phyloP scores from a whole-genome alignment of 805 yeast genomes.

The Kluyveromyces dobzhanskii region DNA sequence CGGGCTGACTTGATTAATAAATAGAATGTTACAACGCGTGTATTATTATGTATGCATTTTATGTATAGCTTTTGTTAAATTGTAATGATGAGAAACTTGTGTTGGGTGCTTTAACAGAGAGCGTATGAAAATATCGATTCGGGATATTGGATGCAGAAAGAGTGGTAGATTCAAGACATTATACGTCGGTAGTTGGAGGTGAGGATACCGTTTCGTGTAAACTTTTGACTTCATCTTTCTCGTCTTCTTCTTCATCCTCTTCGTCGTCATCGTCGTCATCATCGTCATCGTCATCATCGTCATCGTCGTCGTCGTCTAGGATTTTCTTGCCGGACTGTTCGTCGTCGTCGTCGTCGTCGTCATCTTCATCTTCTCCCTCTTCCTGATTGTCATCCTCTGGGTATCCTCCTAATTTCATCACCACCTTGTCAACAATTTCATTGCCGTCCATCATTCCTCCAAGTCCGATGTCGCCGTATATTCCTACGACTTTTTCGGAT shows the following conservation, averaged over 20 bases:
- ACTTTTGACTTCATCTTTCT: not conserved
- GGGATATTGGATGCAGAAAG: too few relatives aligned
- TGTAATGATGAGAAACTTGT: too few relatives aligned
- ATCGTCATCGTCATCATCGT: slow-evolving; percentile 33
- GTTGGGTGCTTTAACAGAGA: too few relatives aligned
- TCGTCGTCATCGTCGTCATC: slow-evolving; percentile 36
- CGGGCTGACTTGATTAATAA: too few relatives aligned
- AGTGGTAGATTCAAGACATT: too few relatives aligned
- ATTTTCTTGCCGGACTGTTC: slow-evolving; percentile 37
- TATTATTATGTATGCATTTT: too few relatives aligned
- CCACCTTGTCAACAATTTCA: slow-evolving; percentile 82
- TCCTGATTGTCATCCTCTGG: slow-evolving; percentile 47
- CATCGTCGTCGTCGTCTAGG: slow-evolving; percentile 42
- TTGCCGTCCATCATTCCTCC: slow-evolving; percentile 99
- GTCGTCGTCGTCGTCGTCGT: slow-evolving; percentile 31
- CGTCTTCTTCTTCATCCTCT: slow-evolving; percentile 18
- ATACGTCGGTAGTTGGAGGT: not conserved
- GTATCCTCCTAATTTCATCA: slow-evolving; percentile 57
- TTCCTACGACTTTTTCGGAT: slow-evolving; percentile 84
- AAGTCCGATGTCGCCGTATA: slow-evolving; percentile 97
- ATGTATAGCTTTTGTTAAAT: too few relatives aligned
- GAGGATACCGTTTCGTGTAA: not conserved
- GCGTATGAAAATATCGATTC: too few relatives aligned
- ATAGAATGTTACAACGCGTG: too few relatives aligned
- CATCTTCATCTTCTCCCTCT: slow-evolving; percentile 38